phyloP scores from a whole-genome alignment of 148 eudicot genomes.

The Arctostaphylos glauca region DNA sequence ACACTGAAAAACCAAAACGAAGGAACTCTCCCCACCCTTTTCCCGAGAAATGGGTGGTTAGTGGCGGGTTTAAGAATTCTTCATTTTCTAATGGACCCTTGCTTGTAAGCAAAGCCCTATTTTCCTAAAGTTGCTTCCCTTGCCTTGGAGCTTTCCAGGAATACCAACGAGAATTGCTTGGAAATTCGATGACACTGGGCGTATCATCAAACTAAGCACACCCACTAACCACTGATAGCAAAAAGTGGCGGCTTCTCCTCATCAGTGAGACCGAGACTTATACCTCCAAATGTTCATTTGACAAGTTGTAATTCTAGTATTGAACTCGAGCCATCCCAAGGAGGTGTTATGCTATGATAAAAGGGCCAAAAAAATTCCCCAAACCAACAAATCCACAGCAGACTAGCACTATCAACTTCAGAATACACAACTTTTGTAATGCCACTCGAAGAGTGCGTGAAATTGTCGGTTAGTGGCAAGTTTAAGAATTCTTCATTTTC shows the following conservation, averaged over 20 bases:
- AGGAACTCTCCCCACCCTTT: neutral
- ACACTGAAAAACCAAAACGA: neutral
- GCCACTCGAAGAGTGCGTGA: no score
- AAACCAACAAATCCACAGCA: neutral
- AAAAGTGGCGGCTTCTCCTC: neutral
- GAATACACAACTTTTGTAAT: neutral
- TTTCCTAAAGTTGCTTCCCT: neutral
- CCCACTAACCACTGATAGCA: neutral
- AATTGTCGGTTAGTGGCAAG: neutral
- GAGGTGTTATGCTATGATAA: neutral
- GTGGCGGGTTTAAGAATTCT: neutral
- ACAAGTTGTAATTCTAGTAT: neutral
- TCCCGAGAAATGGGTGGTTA: neutral
- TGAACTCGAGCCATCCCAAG: neutral
- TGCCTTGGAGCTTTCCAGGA: neutral
- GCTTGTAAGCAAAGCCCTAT: neutral
- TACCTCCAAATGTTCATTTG: neutral
- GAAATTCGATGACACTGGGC: neutral
- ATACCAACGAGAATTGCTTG: neutral
- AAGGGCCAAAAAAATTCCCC: neutral
- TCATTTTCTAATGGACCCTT: neutral
- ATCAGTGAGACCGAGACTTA: neutral
- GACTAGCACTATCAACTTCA: slow-evolving; percentile 4
- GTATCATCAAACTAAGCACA: neutral
- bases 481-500: neutral